A percentile compares a stretch with the other conserved stretches of the same genome.
phyloP scores from a whole-genome alignment of 139 green algal species.

The Pycnococcus provasolii region DNA sequence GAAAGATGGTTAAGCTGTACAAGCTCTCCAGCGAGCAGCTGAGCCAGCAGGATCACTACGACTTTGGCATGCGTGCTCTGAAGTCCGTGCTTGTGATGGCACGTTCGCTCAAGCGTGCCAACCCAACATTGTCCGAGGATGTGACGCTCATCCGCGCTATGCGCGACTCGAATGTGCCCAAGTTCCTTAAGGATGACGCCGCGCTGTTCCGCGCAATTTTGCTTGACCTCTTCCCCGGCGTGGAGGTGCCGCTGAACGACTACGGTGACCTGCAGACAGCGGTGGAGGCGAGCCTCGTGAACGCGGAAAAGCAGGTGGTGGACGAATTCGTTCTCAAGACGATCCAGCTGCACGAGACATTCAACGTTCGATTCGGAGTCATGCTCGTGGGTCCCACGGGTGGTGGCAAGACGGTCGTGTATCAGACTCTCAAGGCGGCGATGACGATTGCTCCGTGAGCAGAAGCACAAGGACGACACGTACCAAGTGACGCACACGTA shows the following conservation, averaged over 20 bases:
- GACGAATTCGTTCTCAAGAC: constrained; percentile 57
- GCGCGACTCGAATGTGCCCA: constrained; percentile 73
- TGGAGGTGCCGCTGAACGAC: constrained; percentile 53
- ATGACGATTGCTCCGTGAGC: constrained; percentile 45
- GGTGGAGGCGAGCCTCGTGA: constrained; percentile 39
- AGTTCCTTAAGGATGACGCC: constrained; percentile 68
- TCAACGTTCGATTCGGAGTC: constrained; percentile 74
- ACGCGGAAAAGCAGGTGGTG: constrained; percentile 44
- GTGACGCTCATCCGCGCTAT: constrained; percentile 67
- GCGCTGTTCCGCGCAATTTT: constrained; percentile 75
- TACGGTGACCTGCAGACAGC: constrained; percentile 54
- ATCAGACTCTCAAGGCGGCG: constrained; percentile 50
- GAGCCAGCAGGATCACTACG: constrained; percentile 66
- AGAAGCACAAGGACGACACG: constrained; percentile 29
- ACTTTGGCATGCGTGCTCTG: constrained; percentile 78
- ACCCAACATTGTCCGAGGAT: constrained; percentile 54
- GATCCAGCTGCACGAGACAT: constrained; percentile 73
- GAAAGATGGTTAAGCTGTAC: no score
- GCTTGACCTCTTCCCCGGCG: constrained; percentile 67
- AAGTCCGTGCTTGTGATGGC: constrained; percentile 80
- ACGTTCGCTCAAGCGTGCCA: constrained; percentile 57
- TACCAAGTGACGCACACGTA: constrained; percentile 43
- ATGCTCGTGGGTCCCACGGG: constrained; percentile 69
- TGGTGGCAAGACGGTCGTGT: constrained; percentile 60
- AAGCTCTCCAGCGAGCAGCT: constrained; percentile 82